Base-by-base conservation (phyloP, 140 eudicot genomes). In the Erigeron philadelphicus region DNA sequence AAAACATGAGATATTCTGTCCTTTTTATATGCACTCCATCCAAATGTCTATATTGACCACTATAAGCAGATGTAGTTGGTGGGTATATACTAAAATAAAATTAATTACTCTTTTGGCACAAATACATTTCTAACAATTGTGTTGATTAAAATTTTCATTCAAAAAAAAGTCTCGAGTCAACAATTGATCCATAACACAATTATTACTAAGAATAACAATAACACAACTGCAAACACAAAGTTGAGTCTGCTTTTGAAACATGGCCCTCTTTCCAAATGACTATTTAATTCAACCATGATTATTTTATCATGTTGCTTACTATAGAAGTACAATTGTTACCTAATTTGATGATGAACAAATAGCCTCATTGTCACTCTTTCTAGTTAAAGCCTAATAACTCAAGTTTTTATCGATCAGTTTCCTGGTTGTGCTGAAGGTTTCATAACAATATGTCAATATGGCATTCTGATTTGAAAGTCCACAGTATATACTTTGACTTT, bases 1-100 rank as follows among this genome's bases (percentile, higher is more conserved):
- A 43, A n/a, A 68, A 44, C 76, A 69, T 53, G 64, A 47, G 67
- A 25, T 5, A 53, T 35, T 70, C 2, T 62, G 40, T 25, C 49
- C 31, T 55, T 52, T 19, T 52, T 13, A 52, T 52, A 13, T n/a
- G n/a, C n/a, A 70, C 54, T 53, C 13, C 46, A 44, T 70, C 57
- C 64, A 56, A 56, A 31, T 31, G 4, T 61, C 46, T 68, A 48
- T 76, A 56, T 54, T 12, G 68, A 44, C 11, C 75, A 64, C 66
- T 56, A 72, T 66, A 57, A 48, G 57, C 50, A 70, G 74, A 72
- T 72, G 74, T 72, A 78, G 73, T 70, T 54, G 76, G 70, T 66
- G 65, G 58, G 78, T 45, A 55, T 73, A 71, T 10, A 46, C 64
- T 71, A 55, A 56, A 12, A 54, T 50, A 15, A 68, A 58, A 64